A percentile compares a stretch with the other conserved stretches of the same genome.
Evolutionary conservation across 1,139 yeast genomes (phyloP).

Genomic region (Yamadazyma friedrichii): DNA sequence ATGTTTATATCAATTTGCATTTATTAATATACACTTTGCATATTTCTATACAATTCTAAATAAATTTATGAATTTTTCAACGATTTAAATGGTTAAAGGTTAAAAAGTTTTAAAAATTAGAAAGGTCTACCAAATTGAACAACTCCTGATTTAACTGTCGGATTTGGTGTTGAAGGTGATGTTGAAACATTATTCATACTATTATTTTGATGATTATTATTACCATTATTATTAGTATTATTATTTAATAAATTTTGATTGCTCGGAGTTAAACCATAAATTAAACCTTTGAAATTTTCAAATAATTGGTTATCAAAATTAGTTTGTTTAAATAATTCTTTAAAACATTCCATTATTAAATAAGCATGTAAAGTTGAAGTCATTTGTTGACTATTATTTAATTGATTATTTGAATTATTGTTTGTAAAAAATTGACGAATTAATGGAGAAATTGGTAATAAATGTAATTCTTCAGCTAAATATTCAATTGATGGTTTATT

Average conservation of each 20-base stretch:
- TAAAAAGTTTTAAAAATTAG: conserved; percentile 9
- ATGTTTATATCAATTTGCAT: conserved; percentile 5
- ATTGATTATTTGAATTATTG: conserved; percentile 28
- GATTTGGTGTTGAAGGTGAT: conserved; percentile 20
- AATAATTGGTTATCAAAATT: conserved; percentile 35
- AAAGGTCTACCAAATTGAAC: conserved; percentile 37
- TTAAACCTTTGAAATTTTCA: conserved; percentile 46
- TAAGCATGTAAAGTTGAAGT: conserved; percentile 52
- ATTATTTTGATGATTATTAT: conserved; percentile 5
- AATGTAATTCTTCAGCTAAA: conserved; percentile 58
- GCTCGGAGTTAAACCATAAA: conserved; percentile 49
- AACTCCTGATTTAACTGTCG: conserved; percentile 25
- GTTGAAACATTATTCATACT: conserved; percentile 9
- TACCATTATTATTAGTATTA: neutral
- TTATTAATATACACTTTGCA: conserved; percentile 11
- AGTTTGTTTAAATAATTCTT: conserved; percentile 50
- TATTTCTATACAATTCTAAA: conserved; percentile 5
- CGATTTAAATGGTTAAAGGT: neutral
- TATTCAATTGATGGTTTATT: conserved; percentile 49
- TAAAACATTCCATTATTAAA: conserved; percentile 56
- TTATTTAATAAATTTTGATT: neutral
- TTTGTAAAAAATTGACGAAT: conserved; percentile 47
- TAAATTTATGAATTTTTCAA: no score
- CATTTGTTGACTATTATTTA: conserved; percentile 40
- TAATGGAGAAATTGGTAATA: conserved; percentile 49